Evolutionary conservation across 495 filamentous ascomycete species (phyloP).

Genomic region (Xylaria venustula): DNA sequence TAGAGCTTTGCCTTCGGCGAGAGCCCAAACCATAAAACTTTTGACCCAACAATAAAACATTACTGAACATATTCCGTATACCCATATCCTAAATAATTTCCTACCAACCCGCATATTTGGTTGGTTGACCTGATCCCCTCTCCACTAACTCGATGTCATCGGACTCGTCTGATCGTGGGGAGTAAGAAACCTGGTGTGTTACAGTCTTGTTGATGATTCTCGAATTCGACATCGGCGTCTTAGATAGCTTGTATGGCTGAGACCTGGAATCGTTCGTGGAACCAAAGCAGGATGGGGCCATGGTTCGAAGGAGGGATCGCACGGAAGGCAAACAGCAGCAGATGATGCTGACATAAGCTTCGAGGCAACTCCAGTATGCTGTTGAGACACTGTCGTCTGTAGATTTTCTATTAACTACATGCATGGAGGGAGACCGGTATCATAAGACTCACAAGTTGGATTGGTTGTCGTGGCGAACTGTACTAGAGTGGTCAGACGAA

Average conservation of each 20-base stretch:
- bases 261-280: not conserved
- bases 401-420: constrained; percentile 16
- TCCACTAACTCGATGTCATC: constrained; percentile 1
- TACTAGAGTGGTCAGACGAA: constrained; percentile 16
- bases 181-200: not conserved
- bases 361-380: constrained; percentile 49
- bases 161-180: constrained; percentile 1
- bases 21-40: too few relatives aligned
- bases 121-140: not conserved
- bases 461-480: constrained; percentile 8
- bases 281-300: constrained; percentile 9
- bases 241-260: not conserved
- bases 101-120: not conserved
- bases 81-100: not conserved
- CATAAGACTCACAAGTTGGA: constrained; percentile 15
- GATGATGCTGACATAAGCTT: constrained; percentile 49
- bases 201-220: constrained; percentile 1
- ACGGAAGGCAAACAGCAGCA: constrained; percentile 47
- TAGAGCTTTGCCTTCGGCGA: too few relatives aligned
- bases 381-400: constrained; percentile 46
- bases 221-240: not conserved
- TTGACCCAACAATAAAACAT: too few relatives aligned
- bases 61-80: too few relatives aligned
- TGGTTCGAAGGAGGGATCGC: constrained; percentile 36
- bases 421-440: not conserved